Evolutionary conservation across 371 early-diverging fungal species (phyloP).

Genomic region (Haplosporangium sp.): DNA sequence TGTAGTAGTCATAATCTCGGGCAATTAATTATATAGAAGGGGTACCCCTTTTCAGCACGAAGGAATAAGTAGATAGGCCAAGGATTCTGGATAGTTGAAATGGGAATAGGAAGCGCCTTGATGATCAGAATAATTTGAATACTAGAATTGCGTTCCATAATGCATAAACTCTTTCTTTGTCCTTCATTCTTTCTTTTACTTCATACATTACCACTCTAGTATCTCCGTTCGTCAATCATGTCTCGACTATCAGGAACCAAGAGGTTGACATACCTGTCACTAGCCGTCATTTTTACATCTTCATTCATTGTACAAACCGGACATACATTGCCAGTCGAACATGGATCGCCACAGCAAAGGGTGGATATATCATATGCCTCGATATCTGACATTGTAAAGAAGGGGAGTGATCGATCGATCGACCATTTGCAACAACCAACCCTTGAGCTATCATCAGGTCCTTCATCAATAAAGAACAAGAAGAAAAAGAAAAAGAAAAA

Average conservation of each 20-base stretch:
- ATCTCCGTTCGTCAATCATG: neutral
- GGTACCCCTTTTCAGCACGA: neutral
- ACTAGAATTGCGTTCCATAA: neutral
- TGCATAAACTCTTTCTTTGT: neutral
- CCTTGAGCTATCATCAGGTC: neutral
- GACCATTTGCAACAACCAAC: neutral
- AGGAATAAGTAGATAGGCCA: neutral
- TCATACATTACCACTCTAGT: neutral
- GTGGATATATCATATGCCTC: neutral
- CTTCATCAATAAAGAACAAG: neutral
- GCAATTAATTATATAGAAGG: neutral
- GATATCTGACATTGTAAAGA: neutral
- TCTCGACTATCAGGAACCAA: neutral
- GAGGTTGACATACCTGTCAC: conserved; percentile 2
- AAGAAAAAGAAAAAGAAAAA: conserved; percentile 28
- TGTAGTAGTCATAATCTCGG: neutral
- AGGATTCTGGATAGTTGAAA: neutral
- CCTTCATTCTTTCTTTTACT: neutral
- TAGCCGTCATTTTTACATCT: neutral
- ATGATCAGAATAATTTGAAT: neutral
- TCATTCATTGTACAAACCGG: conserved; percentile 3
- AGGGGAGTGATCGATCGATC: neutral
- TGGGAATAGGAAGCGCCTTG: conserved; percentile 1
- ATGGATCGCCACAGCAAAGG: neutral
- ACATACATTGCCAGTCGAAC: conserved; percentile 1